phyloP scores from a whole-genome alignment of 805 yeast genomes.

The Torulaspora delbrueckii region DNA sequence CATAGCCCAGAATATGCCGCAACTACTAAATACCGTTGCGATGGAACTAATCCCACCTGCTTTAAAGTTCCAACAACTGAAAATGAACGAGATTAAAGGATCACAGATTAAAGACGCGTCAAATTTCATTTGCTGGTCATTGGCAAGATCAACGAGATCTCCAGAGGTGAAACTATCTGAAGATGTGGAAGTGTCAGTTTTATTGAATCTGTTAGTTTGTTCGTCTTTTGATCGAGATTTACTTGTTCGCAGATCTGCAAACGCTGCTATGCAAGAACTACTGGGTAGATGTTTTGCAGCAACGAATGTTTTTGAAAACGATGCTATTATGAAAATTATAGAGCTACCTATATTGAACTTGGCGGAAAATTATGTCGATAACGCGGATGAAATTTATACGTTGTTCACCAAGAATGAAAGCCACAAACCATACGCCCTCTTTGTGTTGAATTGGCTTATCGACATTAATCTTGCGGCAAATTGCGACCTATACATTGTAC shows the following conservation, averaged over 20 bases:
- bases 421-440: slow-evolving; percentile 4
- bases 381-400: slow-evolving; percentile 32
- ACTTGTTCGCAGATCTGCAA: slow-evolving; percentile 70
- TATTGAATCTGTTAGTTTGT: slow-evolving; percentile 41
- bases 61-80: slow-evolving; percentile 54
- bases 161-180: background rate
- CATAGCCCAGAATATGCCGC: slow-evolving; percentile 11
- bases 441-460: slow-evolving; percentile 27
- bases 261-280: slow-evolving; percentile 84
- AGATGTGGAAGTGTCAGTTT: slow-evolving; percentile 28
- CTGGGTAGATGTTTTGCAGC: slow-evolving; percentile 67
- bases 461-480: slow-evolving; percentile 17
- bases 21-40: slow-evolving; percentile 12
- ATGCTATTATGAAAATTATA: slow-evolving; percentile 42
- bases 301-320: slow-evolving; percentile 28
- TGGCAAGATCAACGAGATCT: slow-evolving; percentile 40
- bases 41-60: slow-evolving; percentile 40
- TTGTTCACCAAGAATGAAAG: slow-evolving; percentile 21
- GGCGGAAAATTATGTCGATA: slow-evolving; percentile 37
- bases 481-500: slow-evolving; percentile 16
- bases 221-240: slow-evolving; percentile 70
- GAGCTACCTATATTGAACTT: slow-evolving; percentile 54
- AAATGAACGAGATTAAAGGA: slow-evolving; percentile 52
- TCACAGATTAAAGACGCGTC: slow-evolving; percentile 76
- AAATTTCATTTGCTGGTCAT: slow-evolving; percentile 80